Conservation (phyloP, 148 eudicot species). For the Drosera capensis region DNA sequence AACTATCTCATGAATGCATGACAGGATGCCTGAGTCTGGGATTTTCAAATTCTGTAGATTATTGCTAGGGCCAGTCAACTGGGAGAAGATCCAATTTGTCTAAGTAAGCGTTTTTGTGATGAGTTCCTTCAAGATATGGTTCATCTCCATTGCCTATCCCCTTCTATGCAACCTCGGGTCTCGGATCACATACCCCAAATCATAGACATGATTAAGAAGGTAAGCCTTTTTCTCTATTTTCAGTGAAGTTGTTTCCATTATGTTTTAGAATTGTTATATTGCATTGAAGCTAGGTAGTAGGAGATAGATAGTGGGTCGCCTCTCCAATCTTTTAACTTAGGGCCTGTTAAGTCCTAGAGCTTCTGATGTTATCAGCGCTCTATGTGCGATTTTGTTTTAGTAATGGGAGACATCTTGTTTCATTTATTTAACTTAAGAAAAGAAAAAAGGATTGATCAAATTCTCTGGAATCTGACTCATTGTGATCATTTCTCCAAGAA, state of each 20-base stretch:
- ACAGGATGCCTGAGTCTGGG: constrained; percentile 71
- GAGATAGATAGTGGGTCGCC: too few relatives aligned
- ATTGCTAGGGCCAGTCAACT: constrained; percentile 87
- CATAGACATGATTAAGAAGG: constrained; percentile 90
- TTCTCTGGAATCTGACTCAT: too few relatives aligned
- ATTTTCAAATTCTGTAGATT: constrained; percentile 84
- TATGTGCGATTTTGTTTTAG: too few relatives aligned
- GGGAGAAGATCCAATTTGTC: constrained; percentile 74
- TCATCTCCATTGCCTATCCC: constrained; percentile 67
- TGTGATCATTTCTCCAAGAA: too few relatives aligned
- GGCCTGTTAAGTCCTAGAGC: too few relatives aligned
- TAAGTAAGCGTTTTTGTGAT: constrained; percentile 82
- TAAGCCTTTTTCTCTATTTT: constrained; percentile 9
- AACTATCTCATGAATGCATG: constrained; percentile 41
- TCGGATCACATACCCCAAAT: constrained; percentile 95
- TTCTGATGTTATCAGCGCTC: too few relatives aligned
- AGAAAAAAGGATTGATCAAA: too few relatives aligned
- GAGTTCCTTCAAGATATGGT: constrained; percentile 80
- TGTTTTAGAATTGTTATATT: background rate
- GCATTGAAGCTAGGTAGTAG: background rate
- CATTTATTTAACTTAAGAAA: too few relatives aligned
- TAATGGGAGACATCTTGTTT: too few relatives aligned
- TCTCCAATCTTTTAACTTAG: too few relatives aligned
- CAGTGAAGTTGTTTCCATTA: background rate
- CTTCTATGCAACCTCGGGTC: constrained; percentile 84